Conservation (phyloP, 2,329 filamentous ascomycete genomes). For the Fusarium cicatricum region DNA sequence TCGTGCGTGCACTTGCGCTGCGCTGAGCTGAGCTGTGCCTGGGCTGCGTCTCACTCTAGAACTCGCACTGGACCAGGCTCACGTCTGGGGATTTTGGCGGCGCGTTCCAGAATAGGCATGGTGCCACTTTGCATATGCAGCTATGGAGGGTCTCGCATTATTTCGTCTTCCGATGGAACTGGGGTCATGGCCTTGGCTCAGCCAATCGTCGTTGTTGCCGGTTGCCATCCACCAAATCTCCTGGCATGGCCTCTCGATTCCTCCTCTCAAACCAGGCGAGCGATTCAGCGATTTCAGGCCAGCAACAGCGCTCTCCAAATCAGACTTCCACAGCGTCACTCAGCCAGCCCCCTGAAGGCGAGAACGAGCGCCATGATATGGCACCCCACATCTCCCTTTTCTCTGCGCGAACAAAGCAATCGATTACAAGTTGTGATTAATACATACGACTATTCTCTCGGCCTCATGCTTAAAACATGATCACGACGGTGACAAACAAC, state of each 20-base stretch:
- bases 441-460: too few species aligned
- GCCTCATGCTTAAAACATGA: too few species aligned
- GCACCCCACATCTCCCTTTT: slow-evolving; percentile 1
- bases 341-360: slow-evolving; percentile 11
- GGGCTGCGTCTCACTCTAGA: too few species aligned
- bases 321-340: slow-evolving; percentile 8
- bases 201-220: slow-evolving; percentile 14
- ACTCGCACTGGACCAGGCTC: too few species aligned
- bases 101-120: slow-evolving; percentile 24
- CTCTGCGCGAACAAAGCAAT: too few species aligned
- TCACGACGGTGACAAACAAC: background rate
- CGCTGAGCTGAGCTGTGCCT: slow-evolving; percentile 11
- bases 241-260: slow-evolving; percentile 16
- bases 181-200: slow-evolving; percentile 10
- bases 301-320: slow-evolving; percentile 27
- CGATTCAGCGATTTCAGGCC: slow-evolving; percentile 29
- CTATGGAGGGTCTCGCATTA: slow-evolving; percentile 24
- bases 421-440: too few species aligned
- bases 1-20: slow-evolving; percentile 15
- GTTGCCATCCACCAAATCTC: slow-evolving; percentile 15
- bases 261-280: slow-evolving; percentile 18
- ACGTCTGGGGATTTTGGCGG: slow-evolving; percentile 28
- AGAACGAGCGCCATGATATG: background rate
- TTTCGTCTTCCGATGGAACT: slow-evolving; percentile 12
- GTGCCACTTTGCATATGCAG: slow-evolving; percentile 28